Conservation (phyloP, 257 asterid species). For the Paulownia fortunei region DNA sequence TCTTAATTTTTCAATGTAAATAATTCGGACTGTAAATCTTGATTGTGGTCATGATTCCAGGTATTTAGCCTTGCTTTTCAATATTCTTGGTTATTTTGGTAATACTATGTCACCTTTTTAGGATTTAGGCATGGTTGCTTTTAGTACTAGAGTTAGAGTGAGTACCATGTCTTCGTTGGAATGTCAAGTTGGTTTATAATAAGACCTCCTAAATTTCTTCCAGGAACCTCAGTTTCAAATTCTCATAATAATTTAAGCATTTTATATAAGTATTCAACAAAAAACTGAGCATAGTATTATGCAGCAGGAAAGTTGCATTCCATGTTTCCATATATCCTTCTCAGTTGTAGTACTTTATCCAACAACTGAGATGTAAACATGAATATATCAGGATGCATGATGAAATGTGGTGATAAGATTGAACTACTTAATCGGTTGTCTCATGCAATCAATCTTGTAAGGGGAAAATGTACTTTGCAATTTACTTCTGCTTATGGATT, state of each 20-base stretch:
- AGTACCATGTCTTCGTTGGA: background rate
- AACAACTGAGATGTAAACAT: too few species aligned
- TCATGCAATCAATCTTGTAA: too few species aligned
- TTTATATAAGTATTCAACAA: background rate
- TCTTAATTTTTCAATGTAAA: conserved; percentile 1
- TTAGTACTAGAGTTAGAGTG: background rate
- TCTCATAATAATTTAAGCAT: background rate
- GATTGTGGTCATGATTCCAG: background rate
- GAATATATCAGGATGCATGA: too few species aligned
- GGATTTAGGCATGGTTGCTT: background rate
- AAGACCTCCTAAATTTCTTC: background rate
- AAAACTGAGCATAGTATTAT: background rate
- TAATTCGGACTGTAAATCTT: background rate
- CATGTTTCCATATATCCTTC: background rate
- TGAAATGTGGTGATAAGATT: too few species aligned
- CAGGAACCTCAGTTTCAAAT: background rate
- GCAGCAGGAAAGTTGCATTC: background rate
- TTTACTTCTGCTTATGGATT: too few species aligned
- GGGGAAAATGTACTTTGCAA: too few species aligned
- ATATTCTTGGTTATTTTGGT: background rate
- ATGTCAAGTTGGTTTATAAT: background rate
- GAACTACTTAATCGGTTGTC: too few species aligned
- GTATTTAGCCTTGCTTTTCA: background rate
- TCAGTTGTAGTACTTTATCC: background rate
- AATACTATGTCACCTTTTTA: background rate